Base-by-base conservation (phyloP, 108 stramenopile genomes). In the Fragilaria crotonensis region DNA sequence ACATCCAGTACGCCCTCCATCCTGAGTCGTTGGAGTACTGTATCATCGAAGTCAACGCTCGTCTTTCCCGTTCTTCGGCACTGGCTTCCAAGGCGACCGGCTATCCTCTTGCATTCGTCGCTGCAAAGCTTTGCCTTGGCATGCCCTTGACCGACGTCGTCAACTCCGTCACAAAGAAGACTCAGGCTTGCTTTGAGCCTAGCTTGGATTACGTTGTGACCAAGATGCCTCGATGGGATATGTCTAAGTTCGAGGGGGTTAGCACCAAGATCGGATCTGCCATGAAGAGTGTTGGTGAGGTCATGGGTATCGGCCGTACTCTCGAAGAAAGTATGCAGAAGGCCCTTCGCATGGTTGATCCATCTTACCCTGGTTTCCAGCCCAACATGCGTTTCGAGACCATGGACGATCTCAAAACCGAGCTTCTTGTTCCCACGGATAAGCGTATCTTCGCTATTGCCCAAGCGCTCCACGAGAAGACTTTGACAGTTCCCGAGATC, bases 1-100 rank as follows among this genome's bases (percentile, higher is more conserved):
- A 98, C 82, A 98, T 98, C 67, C 98, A 98, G 75, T 98, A 98
- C 68, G 98, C 98, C 30, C 87, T 98, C 33, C 89, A 97, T 70
- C 97, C 97, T 5, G 71, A 79, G 61, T 91, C 89, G 19, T 48
- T 87, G 22, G 92, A 96, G 60, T 98, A 97, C 72, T 89, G 87
- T 80, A 98, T 98, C 59, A 97, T 98, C 56, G 97, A 98, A 71
- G 95, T 98, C 44, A 98, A 98, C 67, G 83, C 98, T 36, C 95
- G 98, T 64, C 89, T 98, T 26, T 96, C 95, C 32, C 89, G 98
- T 27, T 97, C 96, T 27, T 97, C 96, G 14, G 98, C 98, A 53
- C 77, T 98, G 27, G 98, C 98, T 18, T 95, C 94, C 56, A 98
- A 98, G 77, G 98, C 98, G 27, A 98, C 98, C 7, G 98, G 98